phyloP scores from a whole-genome alignment of 2,329 filamentous ascomycete genomes.

The Gaeumannomyces tritici region DNA sequence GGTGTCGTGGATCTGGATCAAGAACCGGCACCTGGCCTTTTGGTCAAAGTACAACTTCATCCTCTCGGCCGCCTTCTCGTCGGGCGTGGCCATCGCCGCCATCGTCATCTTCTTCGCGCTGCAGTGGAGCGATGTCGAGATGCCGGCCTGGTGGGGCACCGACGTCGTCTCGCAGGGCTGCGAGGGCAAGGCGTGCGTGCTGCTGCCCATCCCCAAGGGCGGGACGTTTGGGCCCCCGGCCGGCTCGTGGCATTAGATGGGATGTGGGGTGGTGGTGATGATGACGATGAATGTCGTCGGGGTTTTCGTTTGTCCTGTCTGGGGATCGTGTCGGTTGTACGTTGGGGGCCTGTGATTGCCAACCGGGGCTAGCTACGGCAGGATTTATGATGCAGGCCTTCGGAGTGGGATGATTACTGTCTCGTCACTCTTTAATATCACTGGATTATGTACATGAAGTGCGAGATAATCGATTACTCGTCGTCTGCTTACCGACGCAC shows the following conservation, averaged over 20 bases:
- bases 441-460: too few species aligned
- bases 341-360: too few species aligned
- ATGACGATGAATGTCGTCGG: too few species aligned
- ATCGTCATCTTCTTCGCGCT: constrained; percentile 45
- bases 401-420: too few species aligned
- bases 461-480: too few species aligned
- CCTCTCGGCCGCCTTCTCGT: constrained; percentile 39
- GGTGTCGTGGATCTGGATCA: constrained; percentile 30
- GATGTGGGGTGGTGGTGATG: too few species aligned
- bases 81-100: constrained; percentile 38
- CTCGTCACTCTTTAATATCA: too few species aligned
- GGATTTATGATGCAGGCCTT: too few species aligned
- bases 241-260: constrained; percentile 1
- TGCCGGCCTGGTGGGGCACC: constrained; percentile 41
- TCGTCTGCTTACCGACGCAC: too few species aligned
- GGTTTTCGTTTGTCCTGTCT: too few species aligned
- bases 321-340: too few species aligned
- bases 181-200: constrained; percentile 11
- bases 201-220: constrained; percentile 8
- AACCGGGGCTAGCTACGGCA: too few species aligned
- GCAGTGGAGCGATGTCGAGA: constrained; percentile 27
- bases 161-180: constrained; percentile 13
- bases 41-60: constrained; percentile 31
- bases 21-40: constrained; percentile 15
- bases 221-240: constrained; percentile 10